These are phyloP conservation scores for Polyporus arcularius DNA, from an alignment of 768 basidiomycete genomes.

Conservation along the genomic window DNA sequence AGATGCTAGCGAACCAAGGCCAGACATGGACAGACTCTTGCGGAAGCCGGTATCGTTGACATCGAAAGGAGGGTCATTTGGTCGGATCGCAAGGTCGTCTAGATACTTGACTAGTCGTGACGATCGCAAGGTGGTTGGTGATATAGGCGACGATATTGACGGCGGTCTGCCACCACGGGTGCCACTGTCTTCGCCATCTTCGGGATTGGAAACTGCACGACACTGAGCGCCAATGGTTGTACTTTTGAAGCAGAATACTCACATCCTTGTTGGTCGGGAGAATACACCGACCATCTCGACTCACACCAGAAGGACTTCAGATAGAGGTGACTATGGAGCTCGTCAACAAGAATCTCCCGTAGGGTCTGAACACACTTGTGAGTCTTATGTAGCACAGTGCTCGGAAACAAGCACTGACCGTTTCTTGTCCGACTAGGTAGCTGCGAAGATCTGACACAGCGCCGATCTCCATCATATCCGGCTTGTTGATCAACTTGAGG, in stretches of 20 bases:
- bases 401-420: slow-evolving; percentile 47
- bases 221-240: slow-evolving; percentile 11
- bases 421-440: slow-evolving; percentile 86
- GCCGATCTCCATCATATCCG: slow-evolving; percentile 95
- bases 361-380: slow-evolving; percentile 58
- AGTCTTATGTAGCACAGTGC: background rate
- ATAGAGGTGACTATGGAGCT: slow-evolving; percentile 96
- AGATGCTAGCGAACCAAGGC: slow-evolving; percentile 25
- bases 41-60: slow-evolving; percentile 44
- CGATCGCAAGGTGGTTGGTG: slow-evolving; percentile 40
- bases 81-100: slow-evolving; percentile 61
- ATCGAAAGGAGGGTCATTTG: slow-evolving; percentile 79
- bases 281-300: slow-evolving; percentile 84
- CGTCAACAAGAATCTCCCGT: slow-evolving; percentile 91
- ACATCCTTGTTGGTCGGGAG: slow-evolving; percentile 78
- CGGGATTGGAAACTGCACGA: slow-evolving; percentile 61
- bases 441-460: slow-evolving; percentile 85
- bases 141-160: slow-evolving; percentile 42
- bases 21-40: slow-evolving; percentile 21
- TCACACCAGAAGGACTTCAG: slow-evolving; percentile 97
- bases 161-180: slow-evolving; percentile 28
- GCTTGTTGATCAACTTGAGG: slow-evolving; percentile 86
- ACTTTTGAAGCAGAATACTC: slow-evolving; percentile 33
- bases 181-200: slow-evolving; percentile 55
- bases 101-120: slow-evolving; percentile 65